Base-by-base conservation (phyloP, 192 early-diverging fungal genomes). In the Backusella tarrabulga region DNA sequence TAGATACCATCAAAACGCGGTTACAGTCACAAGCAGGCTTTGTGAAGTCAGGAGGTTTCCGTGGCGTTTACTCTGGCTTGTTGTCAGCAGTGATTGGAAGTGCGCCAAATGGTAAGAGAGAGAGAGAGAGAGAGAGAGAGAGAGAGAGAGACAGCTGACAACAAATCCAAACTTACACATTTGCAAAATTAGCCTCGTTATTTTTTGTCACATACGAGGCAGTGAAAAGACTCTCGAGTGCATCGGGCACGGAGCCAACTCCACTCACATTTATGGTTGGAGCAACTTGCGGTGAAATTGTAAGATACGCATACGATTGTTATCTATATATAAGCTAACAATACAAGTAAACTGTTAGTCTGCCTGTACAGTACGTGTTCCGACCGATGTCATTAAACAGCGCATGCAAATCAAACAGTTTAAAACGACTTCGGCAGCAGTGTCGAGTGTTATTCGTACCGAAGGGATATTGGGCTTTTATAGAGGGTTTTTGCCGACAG, bases 361-460 rank as follows among this genome's bases (percentile, higher is more conserved):
- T 7, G 97, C 97, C 19, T 97, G 97, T 78, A 80, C 94, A 56
- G 91, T 97, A 32, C 89, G 97, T 17, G 96, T 97, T 21, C 97
- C 97, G 2, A 97, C 97, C 17, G 97, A 99, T 76, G 93, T 97
- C 12, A 88, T 97, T 68, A 99, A 99, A 82, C 95, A 97, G 81
- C 87, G 97, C 71, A 92, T 99, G 93, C 97, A 99, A 82, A 90
- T 95, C 38, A 85, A 92, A 80, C 93, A 93, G 68, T 93, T 90
- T 75, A 38, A 46, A 0, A 85, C 88, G 54, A 88, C 91, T n/a
- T 76, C 78, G 8, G 77, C 70, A 3, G 95, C 96, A 6, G 74
- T 95, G n/a, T 80, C 81, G 34, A 82, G 87, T 40, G 95, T 95
- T 9, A 77, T 91, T 71, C 63, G 81, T 4, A 77, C 84, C 19